These are phyloP conservation scores for Skeletonema menzelii DNA, from an alignment of 108 stramenopile species.

Conservation along the genomic window DNA sequence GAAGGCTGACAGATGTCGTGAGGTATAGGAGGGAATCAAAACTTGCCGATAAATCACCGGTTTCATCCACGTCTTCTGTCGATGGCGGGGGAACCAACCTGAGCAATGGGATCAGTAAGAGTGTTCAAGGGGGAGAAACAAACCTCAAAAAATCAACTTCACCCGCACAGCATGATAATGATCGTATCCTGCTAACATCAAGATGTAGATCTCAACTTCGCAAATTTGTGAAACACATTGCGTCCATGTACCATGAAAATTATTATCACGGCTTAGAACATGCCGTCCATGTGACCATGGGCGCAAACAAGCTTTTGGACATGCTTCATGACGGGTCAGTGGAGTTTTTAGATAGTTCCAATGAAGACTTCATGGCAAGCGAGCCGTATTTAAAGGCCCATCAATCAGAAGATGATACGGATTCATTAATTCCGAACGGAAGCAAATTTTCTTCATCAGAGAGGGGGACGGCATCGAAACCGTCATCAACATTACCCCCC, in stretches of 20 bases:
- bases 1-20: slow-evolving; percentile 35
- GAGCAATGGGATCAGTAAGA: background rate
- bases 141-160: background rate
- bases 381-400: background rate
- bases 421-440: background rate
- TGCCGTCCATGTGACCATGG: slow-evolving; percentile 60
- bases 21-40: slow-evolving; percentile 14
- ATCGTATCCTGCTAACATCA: slow-evolving; percentile 20
- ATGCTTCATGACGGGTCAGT: slow-evolving; percentile 37
- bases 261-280: slow-evolving; percentile 71
- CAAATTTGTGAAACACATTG: slow-evolving; percentile 61
- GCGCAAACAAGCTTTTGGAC: slow-evolving; percentile 59
- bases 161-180: background rate
- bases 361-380: background rate
- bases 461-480: background rate
- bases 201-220: slow-evolving; percentile 46
- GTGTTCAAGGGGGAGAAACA: background rate
- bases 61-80: background rate
- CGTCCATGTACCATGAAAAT: slow-evolving; percentile 59
- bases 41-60: background rate
- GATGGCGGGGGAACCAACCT: background rate
- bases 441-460: background rate
- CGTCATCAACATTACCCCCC: background rate
- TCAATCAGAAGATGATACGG: background rate
- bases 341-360: slow-evolving; percentile 11